Evolutionary conservation across 2,329 filamentous ascomycete species (phyloP).

Genomic region (Botrytis porri): DNA sequence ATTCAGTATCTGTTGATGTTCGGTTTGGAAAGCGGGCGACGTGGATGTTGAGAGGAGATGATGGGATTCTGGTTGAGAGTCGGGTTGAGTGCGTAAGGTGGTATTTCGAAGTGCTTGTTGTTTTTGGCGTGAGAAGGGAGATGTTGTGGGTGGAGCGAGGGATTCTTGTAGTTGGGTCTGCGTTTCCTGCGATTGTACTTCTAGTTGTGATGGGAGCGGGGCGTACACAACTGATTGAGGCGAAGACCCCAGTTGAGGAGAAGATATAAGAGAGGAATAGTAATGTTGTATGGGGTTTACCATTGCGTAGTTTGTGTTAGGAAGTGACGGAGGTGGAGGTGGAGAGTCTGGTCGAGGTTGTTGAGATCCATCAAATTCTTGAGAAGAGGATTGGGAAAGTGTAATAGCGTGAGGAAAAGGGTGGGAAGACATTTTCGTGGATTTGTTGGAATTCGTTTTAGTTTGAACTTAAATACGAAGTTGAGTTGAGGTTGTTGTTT

Average conservation of each 20-base stretch:
- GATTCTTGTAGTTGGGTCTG: background rate
- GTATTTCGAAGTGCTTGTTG: background rate
- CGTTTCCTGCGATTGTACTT: background rate
- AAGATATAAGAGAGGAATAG: background rate
- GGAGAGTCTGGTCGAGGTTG: background rate
- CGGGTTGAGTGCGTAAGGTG: background rate
- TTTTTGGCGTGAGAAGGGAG: background rate
- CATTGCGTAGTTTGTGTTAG: background rate
- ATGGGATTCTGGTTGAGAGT: background rate
- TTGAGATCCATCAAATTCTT: background rate
- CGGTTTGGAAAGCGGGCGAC: background rate
- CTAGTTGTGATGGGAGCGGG: background rate
- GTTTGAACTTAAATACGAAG: background rate
- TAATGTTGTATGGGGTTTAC: background rate
- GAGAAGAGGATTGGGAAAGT: background rate
- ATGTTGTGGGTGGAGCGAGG: too few relatives aligned
- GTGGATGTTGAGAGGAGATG: background rate
- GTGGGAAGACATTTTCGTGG: background rate
- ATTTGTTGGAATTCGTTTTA: background rate
- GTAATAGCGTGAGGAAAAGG: background rate
- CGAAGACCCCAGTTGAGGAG: background rate
- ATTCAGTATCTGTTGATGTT: background rate
- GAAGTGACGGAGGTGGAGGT: background rate
- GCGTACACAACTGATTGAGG: conserved; percentile 1
- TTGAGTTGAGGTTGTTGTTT: background rate